Conservation (phyloP, 345 rosid species). For the Sisymbrium irio region DNA sequence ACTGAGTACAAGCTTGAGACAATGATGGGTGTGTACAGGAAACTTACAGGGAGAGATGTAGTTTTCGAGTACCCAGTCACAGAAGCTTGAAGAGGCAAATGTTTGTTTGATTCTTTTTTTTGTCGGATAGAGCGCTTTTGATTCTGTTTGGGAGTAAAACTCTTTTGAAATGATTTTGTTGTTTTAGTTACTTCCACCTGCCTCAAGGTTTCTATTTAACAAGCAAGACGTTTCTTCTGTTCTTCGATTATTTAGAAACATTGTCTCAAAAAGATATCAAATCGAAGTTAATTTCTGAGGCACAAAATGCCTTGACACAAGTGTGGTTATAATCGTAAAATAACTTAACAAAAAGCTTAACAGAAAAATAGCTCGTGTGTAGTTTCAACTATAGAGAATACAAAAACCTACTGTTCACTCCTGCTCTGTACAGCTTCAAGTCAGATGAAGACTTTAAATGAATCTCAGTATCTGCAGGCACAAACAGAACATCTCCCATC, state of each 20-base stretch:
- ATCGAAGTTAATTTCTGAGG: not conserved
- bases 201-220: not conserved
- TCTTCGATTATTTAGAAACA: not conserved
- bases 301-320: not conserved
- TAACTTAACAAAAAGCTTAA: not conserved
- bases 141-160: conserved; percentile 14
- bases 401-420: conserved; percentile 68
- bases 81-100: conserved; percentile 48
- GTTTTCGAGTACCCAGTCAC: conserved; percentile 73
- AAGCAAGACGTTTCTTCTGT: not conserved
- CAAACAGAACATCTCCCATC: conserved; percentile 81
- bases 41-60: conserved; percentile 81
- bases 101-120: conserved; percentile 14
- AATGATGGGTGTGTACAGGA: conserved; percentile 73
- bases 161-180: not conserved
- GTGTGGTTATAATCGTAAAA: not conserved
- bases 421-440: conserved; percentile 81
- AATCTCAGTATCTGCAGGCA: conserved; percentile 62
- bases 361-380: not conserved
- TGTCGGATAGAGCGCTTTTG: conserved; percentile 17
- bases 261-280: not conserved
- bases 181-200: not conserved
- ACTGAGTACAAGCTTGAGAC: conserved; percentile 82
- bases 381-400: conserved; percentile 31
- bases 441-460: conserved; percentile 44